Evolutionary conservation across 371 early-diverging fungal genomes (phyloP).

Genomic region (Rhizopus microsporus): DNA sequence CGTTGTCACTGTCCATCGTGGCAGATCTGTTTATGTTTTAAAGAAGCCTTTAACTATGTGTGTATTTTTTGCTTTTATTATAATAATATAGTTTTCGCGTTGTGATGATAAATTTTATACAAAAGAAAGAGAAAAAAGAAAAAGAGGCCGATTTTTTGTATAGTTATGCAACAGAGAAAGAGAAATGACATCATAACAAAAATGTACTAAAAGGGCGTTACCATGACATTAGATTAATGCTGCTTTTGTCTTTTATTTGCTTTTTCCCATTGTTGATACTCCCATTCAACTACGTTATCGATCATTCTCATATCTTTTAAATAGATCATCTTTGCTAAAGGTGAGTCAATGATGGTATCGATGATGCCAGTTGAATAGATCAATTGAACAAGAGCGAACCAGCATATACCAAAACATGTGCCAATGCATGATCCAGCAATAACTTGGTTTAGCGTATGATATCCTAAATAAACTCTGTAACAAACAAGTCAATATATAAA

Average conservation of each 20-base stretch:
- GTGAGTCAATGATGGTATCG: conserved; percentile 41
- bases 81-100: too few species aligned
- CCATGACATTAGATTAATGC: neutral
- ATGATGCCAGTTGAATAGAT: conserved; percentile 43
- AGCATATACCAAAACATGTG: conserved; percentile 54
- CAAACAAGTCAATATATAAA: neutral
- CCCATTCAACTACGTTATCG: conserved; percentile 57
- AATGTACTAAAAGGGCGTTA: neutral
- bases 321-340: conserved; percentile 48
- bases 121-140: too few species aligned
- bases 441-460: conserved; percentile 82
- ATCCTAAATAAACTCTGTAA: conserved; percentile 75
- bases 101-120: too few species aligned
- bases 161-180: too few species aligned
- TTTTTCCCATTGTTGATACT: conserved; percentile 57
- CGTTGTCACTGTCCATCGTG: too few species aligned
- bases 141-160: too few species aligned
- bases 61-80: too few species aligned
- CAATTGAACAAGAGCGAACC: conserved; percentile 53
- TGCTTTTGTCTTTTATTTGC: neutral
- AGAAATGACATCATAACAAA: too few species aligned
- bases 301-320: conserved; percentile 62
- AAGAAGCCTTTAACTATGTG: too few species aligned
- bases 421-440: conserved; percentile 71
- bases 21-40: too few species aligned